Evolutionary conservation across 139 green algal genomes (phyloP).

Genomic region (Auxenochlorella pyrenoidosa): DNA sequence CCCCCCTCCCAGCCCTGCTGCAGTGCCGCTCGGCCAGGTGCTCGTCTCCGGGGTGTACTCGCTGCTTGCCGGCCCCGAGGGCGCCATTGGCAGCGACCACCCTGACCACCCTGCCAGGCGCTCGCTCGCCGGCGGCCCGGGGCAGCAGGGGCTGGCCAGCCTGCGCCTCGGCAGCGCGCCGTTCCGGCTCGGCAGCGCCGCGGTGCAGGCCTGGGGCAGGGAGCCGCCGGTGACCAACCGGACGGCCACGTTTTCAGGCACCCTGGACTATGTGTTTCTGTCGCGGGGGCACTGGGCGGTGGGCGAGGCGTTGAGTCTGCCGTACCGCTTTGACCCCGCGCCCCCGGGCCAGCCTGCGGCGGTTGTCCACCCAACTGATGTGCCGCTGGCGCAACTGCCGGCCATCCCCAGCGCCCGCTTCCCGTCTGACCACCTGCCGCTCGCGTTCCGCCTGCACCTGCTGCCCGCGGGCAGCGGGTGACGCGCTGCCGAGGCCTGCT

Average conservation of each 20-base stretch:
- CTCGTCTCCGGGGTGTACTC: conserved; percentile 26
- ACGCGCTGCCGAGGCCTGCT: no score
- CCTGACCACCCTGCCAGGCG: conserved; percentile 17
- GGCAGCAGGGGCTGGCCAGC: not conserved
- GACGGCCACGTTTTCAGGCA: conserved; percentile 59
- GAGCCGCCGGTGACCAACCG: conserved; percentile 67
- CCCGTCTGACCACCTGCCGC: conserved; percentile 13
- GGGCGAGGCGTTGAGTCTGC: conserved; percentile 41
- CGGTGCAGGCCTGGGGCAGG: conserved; percentile 12
- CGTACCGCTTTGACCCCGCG: conserved; percentile 26
- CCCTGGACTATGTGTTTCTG: conserved; percentile 71
- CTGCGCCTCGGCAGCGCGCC: not conserved
- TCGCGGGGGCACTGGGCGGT: conserved; percentile 45
- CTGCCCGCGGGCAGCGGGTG: not conserved
- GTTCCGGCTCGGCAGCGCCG: conserved; percentile 11
- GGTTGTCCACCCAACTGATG: conserved; percentile 1
- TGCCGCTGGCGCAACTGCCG: not conserved
- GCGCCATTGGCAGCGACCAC: conserved; percentile 7
- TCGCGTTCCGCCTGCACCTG: conserved; percentile 13
- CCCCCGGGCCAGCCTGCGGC: not conserved
- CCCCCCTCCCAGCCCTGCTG: not conserved
- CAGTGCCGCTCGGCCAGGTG: not conserved
- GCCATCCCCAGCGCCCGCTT: not conserved
- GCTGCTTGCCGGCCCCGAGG: conserved; percentile 1
- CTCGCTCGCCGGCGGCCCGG: not conserved